phyloP scores from a whole-genome alignment of 306 rosid genomes.

The Vicia sativa region DNA sequence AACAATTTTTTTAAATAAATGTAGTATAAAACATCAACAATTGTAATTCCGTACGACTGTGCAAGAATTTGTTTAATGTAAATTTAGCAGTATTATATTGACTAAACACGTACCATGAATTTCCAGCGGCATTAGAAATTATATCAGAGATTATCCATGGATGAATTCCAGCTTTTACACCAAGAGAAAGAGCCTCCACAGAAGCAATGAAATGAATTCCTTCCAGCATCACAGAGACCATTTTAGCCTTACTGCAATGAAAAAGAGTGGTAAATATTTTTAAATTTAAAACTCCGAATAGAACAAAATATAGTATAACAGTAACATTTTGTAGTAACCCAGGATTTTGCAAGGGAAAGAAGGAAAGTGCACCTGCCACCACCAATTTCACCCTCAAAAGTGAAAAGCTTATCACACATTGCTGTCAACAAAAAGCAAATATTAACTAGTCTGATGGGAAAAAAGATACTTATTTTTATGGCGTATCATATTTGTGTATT shows the following conservation, averaged over 20 bases:
- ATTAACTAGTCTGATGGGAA: slow-evolving; percentile 25
- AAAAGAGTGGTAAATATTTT: slow-evolving; percentile 30
- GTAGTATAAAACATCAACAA: slow-evolving; percentile 27
- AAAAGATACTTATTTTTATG: slow-evolving; percentile 12
- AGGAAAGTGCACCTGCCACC: slow-evolving; percentile 72
- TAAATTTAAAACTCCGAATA: slow-evolving; percentile 24
- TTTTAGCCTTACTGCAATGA: slow-evolving; percentile 63
- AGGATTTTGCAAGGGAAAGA: slow-evolving; percentile 38
- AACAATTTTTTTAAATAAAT: slow-evolving; percentile 1
- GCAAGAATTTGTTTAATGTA: slow-evolving; percentile 7
- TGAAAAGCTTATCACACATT: slow-evolving; percentile 80
- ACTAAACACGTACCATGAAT: slow-evolving; percentile 69
- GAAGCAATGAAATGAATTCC: slow-evolving; percentile 85
- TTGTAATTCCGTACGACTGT: not conserved
- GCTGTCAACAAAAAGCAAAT: slow-evolving; percentile 61
- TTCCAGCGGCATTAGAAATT: slow-evolving; percentile 96
- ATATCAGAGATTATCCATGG: slow-evolving; percentile 86
- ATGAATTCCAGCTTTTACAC: slow-evolving; percentile 80
- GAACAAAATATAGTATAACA: slow-evolving; percentile 18
- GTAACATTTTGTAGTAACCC: slow-evolving; percentile 7
- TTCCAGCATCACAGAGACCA: slow-evolving; percentile 77
- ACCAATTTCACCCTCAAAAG: slow-evolving; percentile 88
- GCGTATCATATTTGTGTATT: slow-evolving; percentile 14
- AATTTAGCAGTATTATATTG: slow-evolving; percentile 26
- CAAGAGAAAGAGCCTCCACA: slow-evolving; percentile 90